Conservation (phyloP, 768 basidiomycete genomes). For the Mycena rebaudengoi region DNA sequence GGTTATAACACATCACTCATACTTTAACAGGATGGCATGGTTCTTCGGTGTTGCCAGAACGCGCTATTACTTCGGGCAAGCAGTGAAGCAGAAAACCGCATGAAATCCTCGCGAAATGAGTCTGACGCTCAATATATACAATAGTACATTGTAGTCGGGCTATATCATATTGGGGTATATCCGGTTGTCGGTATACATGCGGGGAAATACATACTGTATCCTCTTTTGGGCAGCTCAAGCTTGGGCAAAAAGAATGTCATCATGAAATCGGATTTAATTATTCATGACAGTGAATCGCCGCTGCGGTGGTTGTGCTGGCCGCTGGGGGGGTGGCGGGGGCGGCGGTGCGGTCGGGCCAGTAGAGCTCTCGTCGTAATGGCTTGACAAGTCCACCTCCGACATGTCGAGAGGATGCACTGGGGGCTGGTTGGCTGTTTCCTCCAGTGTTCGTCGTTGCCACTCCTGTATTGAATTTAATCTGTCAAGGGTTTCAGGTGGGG, state of each 20-base stretch:
- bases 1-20: background rate
- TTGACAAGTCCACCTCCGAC: conserved; percentile 41
- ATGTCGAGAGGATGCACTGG: conserved; percentile 33
- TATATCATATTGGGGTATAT: too few species aligned
- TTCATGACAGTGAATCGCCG: conserved; percentile 44
- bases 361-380: conserved; percentile 41
- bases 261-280: conserved; percentile 27
- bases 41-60: conserved; percentile 60
- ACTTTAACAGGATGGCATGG: conserved; percentile 59
- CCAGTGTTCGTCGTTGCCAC: conserved; percentile 40
- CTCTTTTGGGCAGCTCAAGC: too few species aligned
- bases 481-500: conserved; percentile 19
- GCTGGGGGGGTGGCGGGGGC: conserved; percentile 32
- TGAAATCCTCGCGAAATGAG: too few species aligned
- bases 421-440: conserved; percentile 33
- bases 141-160: too few species aligned
- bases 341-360: conserved; percentile 27
- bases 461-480: conserved; percentile 34
- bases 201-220: too few species aligned
- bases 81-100: conserved; percentile 1
- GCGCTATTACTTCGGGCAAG: conserved; percentile 52
- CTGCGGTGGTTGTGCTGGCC: conserved; percentile 31
- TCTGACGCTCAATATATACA: conserved; percentile 27
- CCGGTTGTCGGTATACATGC: too few species aligned
- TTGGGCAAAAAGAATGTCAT: too few species aligned